A percentile compares a stretch with the other conserved stretches of the same genome.
These are phyloP conservation scores for Globisporangium recalcitrans DNA, from an alignment of 352 stramenopile species.

Conservation along the genomic window DNA sequence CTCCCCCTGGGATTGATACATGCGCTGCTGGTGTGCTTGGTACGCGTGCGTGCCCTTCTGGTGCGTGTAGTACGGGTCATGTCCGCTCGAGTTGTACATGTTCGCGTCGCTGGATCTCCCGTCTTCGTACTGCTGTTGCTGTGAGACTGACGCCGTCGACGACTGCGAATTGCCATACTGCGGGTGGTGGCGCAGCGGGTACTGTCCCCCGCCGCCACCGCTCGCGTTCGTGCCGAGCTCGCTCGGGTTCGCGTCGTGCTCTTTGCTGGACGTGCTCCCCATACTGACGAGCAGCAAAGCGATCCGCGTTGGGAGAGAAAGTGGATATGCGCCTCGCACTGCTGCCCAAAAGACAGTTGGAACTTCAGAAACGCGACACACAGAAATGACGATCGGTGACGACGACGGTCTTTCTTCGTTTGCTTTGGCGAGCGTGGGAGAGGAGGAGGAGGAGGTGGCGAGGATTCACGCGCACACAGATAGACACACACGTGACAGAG, in stretches of 20 bases:
- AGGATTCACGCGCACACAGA: background rate
- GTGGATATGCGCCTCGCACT: too few relatives aligned
- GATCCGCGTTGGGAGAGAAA: background rate
- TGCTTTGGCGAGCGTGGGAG: background rate
- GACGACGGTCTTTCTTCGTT: background rate
- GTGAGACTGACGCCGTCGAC: background rate
- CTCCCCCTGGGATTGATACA: slow-evolving; percentile 14
- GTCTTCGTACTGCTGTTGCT: slow-evolving; percentile 20
- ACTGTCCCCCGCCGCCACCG: slow-evolving; percentile 35
- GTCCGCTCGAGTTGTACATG: slow-evolving; percentile 12
- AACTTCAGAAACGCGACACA: slow-evolving; percentile 12
- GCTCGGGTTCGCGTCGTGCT: slow-evolving; percentile 74
- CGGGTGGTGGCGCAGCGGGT: slow-evolving; percentile 63
- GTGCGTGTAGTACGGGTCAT: slow-evolving; percentile 19
- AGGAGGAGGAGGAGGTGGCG: background rate
- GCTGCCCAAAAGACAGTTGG: too few relatives aligned
- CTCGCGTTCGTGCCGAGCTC: slow-evolving; percentile 62
- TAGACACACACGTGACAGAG: background rate
- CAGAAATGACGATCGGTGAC: slow-evolving; percentile 3
- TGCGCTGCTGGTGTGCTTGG: slow-evolving; percentile 12
- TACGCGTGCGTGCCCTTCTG: slow-evolving; percentile 4
- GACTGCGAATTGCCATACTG: slow-evolving; percentile 29
- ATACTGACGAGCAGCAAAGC: slow-evolving; percentile 31
- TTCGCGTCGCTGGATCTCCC: slow-evolving; percentile 8
- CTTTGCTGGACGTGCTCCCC: slow-evolving; percentile 81